Percentiles rank a stretch among this genome's conserved stretches.
Evolutionary conservation across 208 protist species (phyloP).

Genomic region (Wallacemonas sp.): DNA sequence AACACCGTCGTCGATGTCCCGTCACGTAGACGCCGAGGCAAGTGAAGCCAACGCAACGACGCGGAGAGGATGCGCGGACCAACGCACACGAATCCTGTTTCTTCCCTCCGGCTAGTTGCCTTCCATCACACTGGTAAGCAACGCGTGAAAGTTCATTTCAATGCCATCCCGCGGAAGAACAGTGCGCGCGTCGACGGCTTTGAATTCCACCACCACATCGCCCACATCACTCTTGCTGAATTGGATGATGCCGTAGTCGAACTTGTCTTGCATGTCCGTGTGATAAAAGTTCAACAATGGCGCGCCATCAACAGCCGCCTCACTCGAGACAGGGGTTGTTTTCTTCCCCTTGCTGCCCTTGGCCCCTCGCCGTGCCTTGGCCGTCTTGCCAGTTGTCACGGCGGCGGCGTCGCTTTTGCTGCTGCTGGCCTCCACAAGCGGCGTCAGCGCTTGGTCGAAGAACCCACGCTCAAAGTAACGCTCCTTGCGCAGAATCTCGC

Average conservation of each 20-base stretch:
- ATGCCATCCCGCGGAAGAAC: constrained; percentile 66
- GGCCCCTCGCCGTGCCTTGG: constrained; percentile 4
- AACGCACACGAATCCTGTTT: too few species aligned
- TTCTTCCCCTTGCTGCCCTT: constrained; percentile 12
- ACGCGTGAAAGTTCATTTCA: constrained; percentile 54
- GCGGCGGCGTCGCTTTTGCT: too few species aligned
- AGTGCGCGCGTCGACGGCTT: constrained; percentile 51
- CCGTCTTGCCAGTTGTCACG: not conserved
- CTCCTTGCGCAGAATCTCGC: constrained; percentile 70
- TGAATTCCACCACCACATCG: constrained; percentile 63
- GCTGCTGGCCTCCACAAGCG: too few species aligned
- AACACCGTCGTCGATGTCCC: too few species aligned
- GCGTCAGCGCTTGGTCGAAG: constrained; percentile 50
- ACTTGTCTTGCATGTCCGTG: constrained; percentile 24
- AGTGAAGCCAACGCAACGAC: too few species aligned
- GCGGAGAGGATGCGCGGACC: too few species aligned
- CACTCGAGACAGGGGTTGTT: not conserved
- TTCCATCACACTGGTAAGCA: constrained; percentile 73
- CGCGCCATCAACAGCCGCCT: not conserved
- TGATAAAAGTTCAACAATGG: constrained; percentile 24
- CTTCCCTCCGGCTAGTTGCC: constrained; percentile 22
- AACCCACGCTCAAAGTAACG: constrained; percentile 65
- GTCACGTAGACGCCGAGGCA: too few species aligned
- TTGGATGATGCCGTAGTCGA: constrained; percentile 86
- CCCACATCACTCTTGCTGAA: constrained; percentile 72